Evolutionary conservation across 371 early-diverging fungal genomes (phyloP), one percentile per base, ranked within the genome.

Genomic region (Mucor sp.): DNA sequence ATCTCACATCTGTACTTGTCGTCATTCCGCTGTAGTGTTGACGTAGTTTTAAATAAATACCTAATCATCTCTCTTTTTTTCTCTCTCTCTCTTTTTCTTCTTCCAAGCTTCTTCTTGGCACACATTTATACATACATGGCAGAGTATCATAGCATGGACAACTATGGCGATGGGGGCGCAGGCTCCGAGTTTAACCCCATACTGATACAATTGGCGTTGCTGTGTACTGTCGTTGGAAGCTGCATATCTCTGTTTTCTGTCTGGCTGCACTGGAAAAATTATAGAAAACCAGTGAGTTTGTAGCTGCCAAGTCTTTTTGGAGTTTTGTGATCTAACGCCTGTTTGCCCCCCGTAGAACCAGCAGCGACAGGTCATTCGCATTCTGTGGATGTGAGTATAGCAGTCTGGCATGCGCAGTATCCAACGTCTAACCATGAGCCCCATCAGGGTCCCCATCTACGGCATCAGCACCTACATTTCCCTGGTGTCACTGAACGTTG

Each of bases 191-290:
- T 89, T n/a, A 77, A 80, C 58, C 77, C 82, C 19, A 63, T 76
- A 25, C 79, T 85, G 19, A 84, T 87, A 37, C 81, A 83, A 68
- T 62, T 84, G 8, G 89, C 89, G 14, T 80, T 85, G 15, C 15
- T 87, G 32, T 87, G 83, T 69, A 87, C 89, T 1, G 48, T 91
- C 50, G 70, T 83, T 25, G 94, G 90, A 8, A 87, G 86, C 35
- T 72, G 83, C 61, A 86, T 94, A 39, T 92, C 95, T 11, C 58
- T 91, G 17, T 77, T 84, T 25, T 86, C 94, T 23, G 92, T 95
- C 63, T 90, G 90, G 86, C 78, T 88, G 58, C 97, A 97, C 72
- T 88, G 95, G 80, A 96, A 96, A 70, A 90, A 93, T 82, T 97
- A 96, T 75, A 79, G 93, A 68, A 88, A 95, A 68, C 97, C 97